Base-by-base conservation (phyloP, 768 basidiomycete species). In the Podaxis sp. region DNA sequence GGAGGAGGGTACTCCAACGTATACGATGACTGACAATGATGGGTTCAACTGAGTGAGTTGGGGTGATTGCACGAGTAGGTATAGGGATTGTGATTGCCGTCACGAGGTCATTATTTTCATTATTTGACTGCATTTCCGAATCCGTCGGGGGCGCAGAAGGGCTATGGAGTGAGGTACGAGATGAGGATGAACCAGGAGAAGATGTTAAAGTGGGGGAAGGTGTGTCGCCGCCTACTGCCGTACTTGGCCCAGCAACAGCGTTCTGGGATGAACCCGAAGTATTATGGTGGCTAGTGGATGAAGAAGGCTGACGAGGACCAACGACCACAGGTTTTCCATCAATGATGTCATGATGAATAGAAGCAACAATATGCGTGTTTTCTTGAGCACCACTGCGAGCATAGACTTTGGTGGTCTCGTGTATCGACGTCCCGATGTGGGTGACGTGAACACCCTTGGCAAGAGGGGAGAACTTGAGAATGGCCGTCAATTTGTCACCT, bases 381-480 rank as follows among this genome's bases (percentile, higher is more conserved):
- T 90, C 87, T 69, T 89, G 87, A 36, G 74, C 70, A 7, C 84
- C 82, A 13, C 80, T 74, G 40, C 87, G 83, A 24, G 75, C 76
- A 66, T 80, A 79, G 1, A 91, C 70, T 72, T 88, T 92, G 1
- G 85, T 85, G 2, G 84, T 84, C 74, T 99, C 95, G 64, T 87
- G 85, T 52, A 98, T 77, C 7, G 85, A 80, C 3, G 89, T 92
- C 19, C 79, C 74, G 24, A 96, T 83, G 52, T 75, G 82, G 4
- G 86, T 74, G 17, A 98, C 88, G 52, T 81, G 78, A 4, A 90
- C 88, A 7, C 96, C 96, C 74, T 99, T 98, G 42, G 81, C 77
- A 22, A 97, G 77, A 0, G 96, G 95, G 38, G 87, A 87, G 72
- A 97, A 92, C 72, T 96, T 97, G 74, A 94, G 83, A 12, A 89